phyloP scores from a whole-genome alignment of 768 basidiomycete genomes.

The Hygrophoropsis aurantiaca region DNA sequence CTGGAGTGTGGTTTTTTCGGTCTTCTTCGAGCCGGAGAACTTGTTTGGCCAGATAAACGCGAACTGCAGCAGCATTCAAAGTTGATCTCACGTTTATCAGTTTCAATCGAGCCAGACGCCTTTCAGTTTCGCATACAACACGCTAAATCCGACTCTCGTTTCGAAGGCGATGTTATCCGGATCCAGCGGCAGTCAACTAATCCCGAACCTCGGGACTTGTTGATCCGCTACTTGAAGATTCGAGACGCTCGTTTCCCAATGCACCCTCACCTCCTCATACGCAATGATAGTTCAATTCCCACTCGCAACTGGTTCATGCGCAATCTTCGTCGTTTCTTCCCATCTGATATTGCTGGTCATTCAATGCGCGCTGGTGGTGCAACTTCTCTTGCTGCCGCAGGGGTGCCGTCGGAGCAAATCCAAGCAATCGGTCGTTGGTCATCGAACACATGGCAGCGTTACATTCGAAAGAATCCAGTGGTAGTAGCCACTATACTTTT shows the following conservation, averaged over 20 bases:
- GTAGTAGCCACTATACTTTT: conserved; percentile 16
- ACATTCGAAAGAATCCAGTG: conserved; percentile 41
- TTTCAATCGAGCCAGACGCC: neutral
- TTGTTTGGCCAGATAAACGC: conserved; percentile 16
- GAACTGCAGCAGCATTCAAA: conserved; percentile 3
- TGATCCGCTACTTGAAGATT: conserved; percentile 20
- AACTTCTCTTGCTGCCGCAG: conserved; percentile 33
- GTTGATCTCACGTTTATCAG: conserved; percentile 1
- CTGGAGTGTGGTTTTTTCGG: conserved; percentile 15
- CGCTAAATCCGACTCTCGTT: conserved; percentile 18
- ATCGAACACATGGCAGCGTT: conserved; percentile 33
- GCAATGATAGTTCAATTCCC: conserved; percentile 28
- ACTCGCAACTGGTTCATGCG: conserved; percentile 34
- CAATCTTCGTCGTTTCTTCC: conserved; percentile 25
- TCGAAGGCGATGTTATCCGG: conserved; percentile 15
- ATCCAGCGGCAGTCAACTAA: conserved; percentile 6
- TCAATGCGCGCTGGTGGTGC: conserved; percentile 41
- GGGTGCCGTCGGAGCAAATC: conserved; percentile 30
- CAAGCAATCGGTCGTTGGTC: conserved; percentile 41
- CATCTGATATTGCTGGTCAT: conserved; percentile 20
- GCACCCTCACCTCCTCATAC: conserved; percentile 34
- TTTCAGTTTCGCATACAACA: conserved; percentile 12
- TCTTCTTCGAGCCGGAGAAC: conserved; percentile 17
- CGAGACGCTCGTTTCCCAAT: conserved; percentile 26
- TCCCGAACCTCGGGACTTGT: conserved; percentile 14